These are phyloP conservation scores for Saccharomyces kudriavzevii DNA, from an alignment of 805 yeast genomes.

Conservation along the genomic window DNA sequence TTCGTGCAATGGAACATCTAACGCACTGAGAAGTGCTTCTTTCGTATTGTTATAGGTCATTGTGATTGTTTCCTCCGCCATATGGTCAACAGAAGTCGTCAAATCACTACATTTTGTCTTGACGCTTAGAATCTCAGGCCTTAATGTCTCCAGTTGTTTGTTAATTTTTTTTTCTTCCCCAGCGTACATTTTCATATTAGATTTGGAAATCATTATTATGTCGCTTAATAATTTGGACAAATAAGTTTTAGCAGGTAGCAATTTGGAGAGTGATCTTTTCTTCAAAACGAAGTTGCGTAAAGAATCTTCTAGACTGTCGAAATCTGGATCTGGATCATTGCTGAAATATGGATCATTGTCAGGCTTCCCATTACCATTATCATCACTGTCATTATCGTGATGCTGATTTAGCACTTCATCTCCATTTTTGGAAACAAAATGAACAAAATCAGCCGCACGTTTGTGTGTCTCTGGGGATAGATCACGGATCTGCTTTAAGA, in stretches of 20 bases:
- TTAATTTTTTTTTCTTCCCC: conserved; percentile 42
- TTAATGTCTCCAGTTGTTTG: conserved; percentile 45
- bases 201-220: conserved; percentile 46
- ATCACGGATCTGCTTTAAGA: conserved; percentile 75
- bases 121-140: conserved; percentile 55
- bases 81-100: conserved; percentile 49
- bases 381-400: conserved; percentile 33
- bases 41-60: conserved; percentile 56
- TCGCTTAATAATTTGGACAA: conserved; percentile 63
- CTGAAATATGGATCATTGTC: conserved; percentile 28
- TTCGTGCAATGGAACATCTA: conserved; percentile 33
- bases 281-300: conserved; percentile 80
- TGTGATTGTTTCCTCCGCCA: conserved; percentile 54
- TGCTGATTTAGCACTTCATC: conserved; percentile 34
- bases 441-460: conserved; percentile 84
- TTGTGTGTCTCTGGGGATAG: conserved; percentile 88
- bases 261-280: conserved; percentile 79
- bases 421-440: conserved; percentile 69
- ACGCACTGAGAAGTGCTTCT: conserved; percentile 41
- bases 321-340: conserved; percentile 45
- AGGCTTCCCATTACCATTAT: conserved; percentile 30
- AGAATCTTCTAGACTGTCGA: conserved; percentile 78
- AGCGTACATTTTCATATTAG: conserved; percentile 51
- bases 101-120: conserved; percentile 45
- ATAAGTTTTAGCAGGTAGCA: conserved; percentile 89